These are phyloP conservation scores for Brachypodium distachyon DNA, from an alignment of 202 grass and related monocot species.

Conservation along the genomic window DNA sequence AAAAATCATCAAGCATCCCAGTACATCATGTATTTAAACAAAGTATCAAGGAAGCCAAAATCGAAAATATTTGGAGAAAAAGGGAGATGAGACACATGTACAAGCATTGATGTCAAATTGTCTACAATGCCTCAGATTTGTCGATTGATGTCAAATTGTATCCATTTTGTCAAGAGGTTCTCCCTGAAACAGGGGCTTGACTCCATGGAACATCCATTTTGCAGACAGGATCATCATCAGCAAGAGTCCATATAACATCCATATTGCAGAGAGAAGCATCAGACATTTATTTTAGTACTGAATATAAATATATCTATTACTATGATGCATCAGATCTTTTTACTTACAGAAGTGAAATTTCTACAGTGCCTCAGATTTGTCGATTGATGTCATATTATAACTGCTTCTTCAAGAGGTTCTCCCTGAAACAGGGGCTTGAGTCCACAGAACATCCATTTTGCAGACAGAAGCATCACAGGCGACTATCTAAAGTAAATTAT, in stretches of 20 bases:
- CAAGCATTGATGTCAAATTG: not conserved
- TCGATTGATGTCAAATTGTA: slow-evolving; percentile 12
- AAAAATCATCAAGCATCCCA: too few species aligned
- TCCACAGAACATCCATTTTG: slow-evolving; percentile 46
- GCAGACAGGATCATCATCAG: slow-evolving; percentile 22
- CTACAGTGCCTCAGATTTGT: not conserved
- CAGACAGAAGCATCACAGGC: slow-evolving; percentile 26
- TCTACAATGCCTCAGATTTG: not conserved
- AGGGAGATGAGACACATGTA: too few species aligned
- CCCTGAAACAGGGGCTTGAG: slow-evolving; percentile 36
- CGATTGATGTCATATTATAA: slow-evolving; percentile 27
- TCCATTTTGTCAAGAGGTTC: slow-evolving; percentile 36
- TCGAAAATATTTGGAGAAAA: too few species aligned
- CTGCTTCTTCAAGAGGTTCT: slow-evolving; percentile 36
- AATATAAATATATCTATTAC: too few species aligned
- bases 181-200: slow-evolving; percentile 41
- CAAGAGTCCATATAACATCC: slow-evolving; percentile 31
- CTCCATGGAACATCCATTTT: slow-evolving; percentile 43
- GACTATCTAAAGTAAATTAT: not conserved
- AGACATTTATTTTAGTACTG: not conserved
- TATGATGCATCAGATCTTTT: too few species aligned
- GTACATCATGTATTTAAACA: too few species aligned
- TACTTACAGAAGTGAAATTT: too few species aligned
- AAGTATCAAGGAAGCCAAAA: too few species aligned
- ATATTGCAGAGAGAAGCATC: slow-evolving; percentile 36